Evolutionary conservation across 768 basidiomycete genomes (phyloP).

Genomic region (Tylopilus sp.): DNA sequence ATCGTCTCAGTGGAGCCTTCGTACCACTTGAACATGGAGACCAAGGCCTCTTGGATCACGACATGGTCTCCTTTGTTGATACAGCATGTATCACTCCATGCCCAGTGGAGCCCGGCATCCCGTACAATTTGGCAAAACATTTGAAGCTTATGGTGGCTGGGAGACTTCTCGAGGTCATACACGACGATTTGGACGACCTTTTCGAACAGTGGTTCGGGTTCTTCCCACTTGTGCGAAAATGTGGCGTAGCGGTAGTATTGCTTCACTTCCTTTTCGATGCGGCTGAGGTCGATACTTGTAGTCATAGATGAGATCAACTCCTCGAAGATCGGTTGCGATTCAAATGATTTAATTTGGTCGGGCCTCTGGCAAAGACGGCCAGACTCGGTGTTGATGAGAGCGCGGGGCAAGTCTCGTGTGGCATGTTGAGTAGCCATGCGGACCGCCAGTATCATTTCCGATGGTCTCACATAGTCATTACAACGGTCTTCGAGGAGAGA

Average conservation of each 20-base stretch:
- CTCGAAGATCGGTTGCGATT: slow-evolving; percentile 2
- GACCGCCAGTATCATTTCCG: not conserved
- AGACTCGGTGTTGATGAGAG: slow-evolving; percentile 10
- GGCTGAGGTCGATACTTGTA: not conserved
- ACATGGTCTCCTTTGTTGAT: slow-evolving; percentile 5
- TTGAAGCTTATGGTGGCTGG: slow-evolving; percentile 3
- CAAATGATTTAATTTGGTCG: slow-evolving; percentile 2
- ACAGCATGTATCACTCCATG: slow-evolving; percentile 14
- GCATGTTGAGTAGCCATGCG: not conserved
- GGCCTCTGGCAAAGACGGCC: slow-evolving; percentile 7
- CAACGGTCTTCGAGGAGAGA: not conserved
- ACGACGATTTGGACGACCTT: not conserved
- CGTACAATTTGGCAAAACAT: slow-evolving; percentile 4
- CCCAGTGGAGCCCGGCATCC: slow-evolving; percentile 6
- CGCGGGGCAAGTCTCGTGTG: slow-evolving; percentile 2
- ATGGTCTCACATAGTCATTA: not conserved
- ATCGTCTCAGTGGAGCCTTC: slow-evolving; percentile 2
- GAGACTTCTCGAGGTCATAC: slow-evolving; percentile 9
- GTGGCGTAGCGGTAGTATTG: slow-evolving; percentile 10
- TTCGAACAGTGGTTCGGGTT: slow-evolving; percentile 4
- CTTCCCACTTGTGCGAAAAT: slow-evolving; percentile 15
- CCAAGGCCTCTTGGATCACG: slow-evolving; percentile 3
- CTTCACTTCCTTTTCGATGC: slow-evolving; percentile 2
- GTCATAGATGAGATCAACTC: slow-evolving; percentile 14
- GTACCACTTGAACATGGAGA: slow-evolving; percentile 10